Evolutionary conservation across 129 eudicot genomes (phyloP), one percentile per base, ranked within the genome.

Genomic region (Flaveria linearis): DNA sequence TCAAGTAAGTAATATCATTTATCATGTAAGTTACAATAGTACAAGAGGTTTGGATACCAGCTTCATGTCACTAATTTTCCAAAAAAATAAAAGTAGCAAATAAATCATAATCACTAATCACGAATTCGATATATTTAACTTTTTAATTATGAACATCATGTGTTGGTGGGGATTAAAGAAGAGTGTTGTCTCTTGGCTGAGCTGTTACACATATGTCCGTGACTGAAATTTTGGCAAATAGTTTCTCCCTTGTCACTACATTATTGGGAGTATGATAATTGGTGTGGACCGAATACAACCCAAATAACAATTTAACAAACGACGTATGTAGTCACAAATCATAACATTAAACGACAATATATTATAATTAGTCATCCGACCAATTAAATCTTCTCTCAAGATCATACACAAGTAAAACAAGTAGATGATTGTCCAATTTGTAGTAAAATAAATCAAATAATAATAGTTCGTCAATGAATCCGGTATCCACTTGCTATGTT

Each of bases 171-270:
- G 41, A 9, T 60, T 9, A 60, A 25, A 60, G 67, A 60, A 23
- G 36, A 42, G 9, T 26, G 9, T 60, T 58, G 65, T 58, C 65
- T 58, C 16, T 60, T 26, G 17, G 67, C 67, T 60, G 67, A 60
- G 67, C 67, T 60, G 41, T 60, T 28, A 60, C 67, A 60, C 67
- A 12, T 9, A 25, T 23, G 41, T 16, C 17, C 67, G 67, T 60
- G 67, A 60, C 67, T 23, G 67, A 41, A 25, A 13, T 60, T 60
- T 60, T 60, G 67, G 67, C 42, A 16, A 60, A n/a, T 60, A 25
- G 67, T 23, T 60, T 28, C 67, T 11, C 65, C 25, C n/a, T 5
- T 12, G 9, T 25, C 18, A 23, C 41, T 26, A 25, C 61, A 60
- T 60, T 60, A 25, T 26, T 60, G 41, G 5, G 42, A 0, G 5